Conservation (phyloP, 2,329 filamentous ascomycete genomes). For the Apiospora marii region DNA sequence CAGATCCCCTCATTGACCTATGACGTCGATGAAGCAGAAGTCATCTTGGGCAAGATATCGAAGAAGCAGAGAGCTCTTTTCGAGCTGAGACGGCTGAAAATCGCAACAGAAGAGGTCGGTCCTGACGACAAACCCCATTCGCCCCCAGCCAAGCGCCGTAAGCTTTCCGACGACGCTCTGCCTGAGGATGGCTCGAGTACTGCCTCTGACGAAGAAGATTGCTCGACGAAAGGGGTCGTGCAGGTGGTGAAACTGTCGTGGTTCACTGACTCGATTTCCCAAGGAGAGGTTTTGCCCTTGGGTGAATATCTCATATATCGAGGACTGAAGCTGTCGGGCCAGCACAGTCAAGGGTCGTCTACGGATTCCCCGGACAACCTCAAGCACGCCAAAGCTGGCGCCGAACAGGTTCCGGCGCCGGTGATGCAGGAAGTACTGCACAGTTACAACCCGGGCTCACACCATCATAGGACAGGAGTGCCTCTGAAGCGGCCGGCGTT, state of each 20-base stretch:
- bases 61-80: slow-evolving; percentile 76
- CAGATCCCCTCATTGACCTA: slow-evolving; percentile 73
- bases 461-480: slow-evolving; percentile 34
- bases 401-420: slow-evolving; percentile 26
- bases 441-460: slow-evolving; percentile 26
- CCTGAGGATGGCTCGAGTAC: slow-evolving; percentile 42
- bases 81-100: slow-evolving; percentile 74
- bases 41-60: slow-evolving; percentile 78
- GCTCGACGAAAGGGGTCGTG: slow-evolving; percentile 39
- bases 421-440: slow-evolving; percentile 24
- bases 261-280: slow-evolving; percentile 61
- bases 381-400: slow-evolving; percentile 38
- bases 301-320: slow-evolving; percentile 63
- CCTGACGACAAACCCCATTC: slow-evolving; percentile 4
- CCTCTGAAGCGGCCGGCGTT: slow-evolving; percentile 53
- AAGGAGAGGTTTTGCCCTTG: slow-evolving; percentile 54
- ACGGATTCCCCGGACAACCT: slow-evolving; percentile 37
- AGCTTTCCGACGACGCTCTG: slow-evolving; percentile 44
- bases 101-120: slow-evolving; percentile 62
- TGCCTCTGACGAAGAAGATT: neutral
- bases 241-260: slow-evolving; percentile 67
- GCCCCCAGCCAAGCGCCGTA: slow-evolving; percentile 44
- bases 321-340: slow-evolving; percentile 43
- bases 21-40: slow-evolving; percentile 72
- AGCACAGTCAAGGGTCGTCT: slow-evolving; percentile 30